Conservation (phyloP, 108 stramenopile genomes). For the Stephanodiscus triporus region DNA sequence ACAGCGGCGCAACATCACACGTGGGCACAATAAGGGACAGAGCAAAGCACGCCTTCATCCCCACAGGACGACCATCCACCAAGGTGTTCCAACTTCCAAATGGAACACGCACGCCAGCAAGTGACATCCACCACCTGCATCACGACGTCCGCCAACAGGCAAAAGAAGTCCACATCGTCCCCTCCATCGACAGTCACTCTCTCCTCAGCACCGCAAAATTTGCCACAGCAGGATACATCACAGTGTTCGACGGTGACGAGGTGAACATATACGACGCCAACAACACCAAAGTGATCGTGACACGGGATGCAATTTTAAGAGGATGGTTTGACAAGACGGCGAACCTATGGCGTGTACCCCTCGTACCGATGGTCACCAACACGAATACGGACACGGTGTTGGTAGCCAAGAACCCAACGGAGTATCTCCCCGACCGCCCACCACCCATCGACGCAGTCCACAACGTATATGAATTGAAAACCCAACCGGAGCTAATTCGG, state of each 20-base stretch:
- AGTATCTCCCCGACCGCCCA: too few relatives aligned
- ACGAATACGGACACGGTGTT: neutral
- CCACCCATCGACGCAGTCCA: too few relatives aligned
- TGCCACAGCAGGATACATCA: too few relatives aligned
- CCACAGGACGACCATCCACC: neutral
- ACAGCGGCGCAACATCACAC: too few relatives aligned
- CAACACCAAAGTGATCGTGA: neutral
- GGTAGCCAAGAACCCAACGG: neutral
- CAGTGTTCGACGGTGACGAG: neutral
- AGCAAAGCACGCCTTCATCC: neutral
- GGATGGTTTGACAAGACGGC: neutral
- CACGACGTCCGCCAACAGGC: too few relatives aligned
- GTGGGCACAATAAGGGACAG: too few relatives aligned
- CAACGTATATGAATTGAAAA: too few relatives aligned
- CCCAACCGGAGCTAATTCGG: neutral
- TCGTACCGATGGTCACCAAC: neutral
- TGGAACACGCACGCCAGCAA: neutral
- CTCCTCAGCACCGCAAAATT: constrained; percentile 1
- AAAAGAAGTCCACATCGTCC: too few relatives aligned
- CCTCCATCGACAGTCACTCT: neutral
- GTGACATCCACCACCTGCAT: neutral
- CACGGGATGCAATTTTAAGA: neutral
- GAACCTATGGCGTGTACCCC: neutral
- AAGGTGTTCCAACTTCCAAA: too few relatives aligned
- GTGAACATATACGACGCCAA: neutral